Conservation (phyloP, 2,329 filamentous ascomycete species). For the Fusarium drepaniforme region DNA sequence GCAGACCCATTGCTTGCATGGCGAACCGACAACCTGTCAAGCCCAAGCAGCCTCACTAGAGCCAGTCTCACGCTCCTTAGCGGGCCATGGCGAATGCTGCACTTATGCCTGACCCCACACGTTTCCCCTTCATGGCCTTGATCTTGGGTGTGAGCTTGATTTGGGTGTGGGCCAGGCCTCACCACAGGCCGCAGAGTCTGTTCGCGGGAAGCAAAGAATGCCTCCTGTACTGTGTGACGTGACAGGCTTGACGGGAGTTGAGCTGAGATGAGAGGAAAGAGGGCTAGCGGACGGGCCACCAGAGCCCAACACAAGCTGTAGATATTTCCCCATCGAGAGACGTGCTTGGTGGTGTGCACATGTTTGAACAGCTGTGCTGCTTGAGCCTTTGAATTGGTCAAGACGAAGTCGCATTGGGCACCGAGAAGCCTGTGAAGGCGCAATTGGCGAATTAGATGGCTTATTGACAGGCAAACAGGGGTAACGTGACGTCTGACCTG, state of each 20-base stretch:
- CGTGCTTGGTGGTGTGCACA: constrained; percentile 26
- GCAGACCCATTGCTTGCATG: constrained; percentile 45
- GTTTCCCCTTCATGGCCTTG: constrained; percentile 33
- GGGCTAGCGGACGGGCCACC: constrained; percentile 9
- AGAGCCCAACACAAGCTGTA: constrained; percentile 10
- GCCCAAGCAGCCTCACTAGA: constrained; percentile 42
- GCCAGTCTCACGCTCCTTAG: constrained; percentile 10
- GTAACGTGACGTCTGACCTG: constrained; percentile 9
- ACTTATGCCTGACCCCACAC: constrained; percentile 47
- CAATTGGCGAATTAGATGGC: constrained; percentile 20
- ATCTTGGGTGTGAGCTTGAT: constrained; percentile 11
- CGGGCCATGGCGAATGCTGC: constrained; percentile 36
- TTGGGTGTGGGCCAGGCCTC: constrained; percentile 29
- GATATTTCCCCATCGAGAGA: constrained; percentile 31
- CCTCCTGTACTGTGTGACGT: constrained; percentile 31
- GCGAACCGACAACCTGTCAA: constrained; percentile 45
- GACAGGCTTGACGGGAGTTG: constrained; percentile 14
- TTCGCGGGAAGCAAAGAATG: constrained; percentile 32
- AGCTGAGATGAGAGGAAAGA: constrained; percentile 31
- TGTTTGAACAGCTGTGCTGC: constrained; percentile 15
- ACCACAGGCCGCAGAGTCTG: constrained; percentile 23
- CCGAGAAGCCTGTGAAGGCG: constrained; percentile 9
- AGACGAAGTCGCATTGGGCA: constrained; percentile 31
- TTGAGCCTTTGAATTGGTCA: constrained; percentile 14
- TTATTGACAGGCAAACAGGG: constrained; percentile 14